phyloP scores from a whole-genome alignment of 75 land plant genomes.

The Gnetum montanum region DNA sequence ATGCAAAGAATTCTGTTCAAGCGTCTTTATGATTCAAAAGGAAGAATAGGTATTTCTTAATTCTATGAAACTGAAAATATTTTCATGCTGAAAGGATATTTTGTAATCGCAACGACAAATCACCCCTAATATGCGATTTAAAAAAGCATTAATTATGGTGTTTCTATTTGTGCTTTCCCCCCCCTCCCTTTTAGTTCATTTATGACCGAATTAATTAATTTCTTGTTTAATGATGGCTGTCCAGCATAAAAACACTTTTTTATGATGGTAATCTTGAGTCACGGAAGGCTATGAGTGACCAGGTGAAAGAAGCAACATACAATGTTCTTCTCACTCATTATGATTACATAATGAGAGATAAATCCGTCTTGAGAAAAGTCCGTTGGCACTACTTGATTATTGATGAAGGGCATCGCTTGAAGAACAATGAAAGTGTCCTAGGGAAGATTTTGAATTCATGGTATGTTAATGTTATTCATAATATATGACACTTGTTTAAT shows the following conservation, averaged over 20 bases:
- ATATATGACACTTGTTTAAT: too few relatives aligned
- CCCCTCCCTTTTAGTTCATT: too few relatives aligned
- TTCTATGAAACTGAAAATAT: too few relatives aligned
- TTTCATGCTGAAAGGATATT: too few relatives aligned
- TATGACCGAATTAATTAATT: too few relatives aligned
- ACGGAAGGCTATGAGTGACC: conserved; percentile 68
- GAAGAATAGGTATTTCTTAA: too few relatives aligned
- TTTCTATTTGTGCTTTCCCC: neutral
- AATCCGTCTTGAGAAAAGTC: conserved; percentile 79
- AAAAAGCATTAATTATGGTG: too few relatives aligned
- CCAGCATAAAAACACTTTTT: conserved; percentile 59
- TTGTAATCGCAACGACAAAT: too few relatives aligned
- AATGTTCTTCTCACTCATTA: conserved; percentile 93
- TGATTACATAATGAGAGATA: conserved; percentile 93
- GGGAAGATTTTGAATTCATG: conserved; percentile 66
- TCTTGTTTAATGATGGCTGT: conserved; percentile 5
- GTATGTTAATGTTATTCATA: conserved; percentile 18
- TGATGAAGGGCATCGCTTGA: conserved; percentile 93
- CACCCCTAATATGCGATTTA: too few relatives aligned
- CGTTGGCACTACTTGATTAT: conserved; percentile 94
- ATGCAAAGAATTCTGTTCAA: too few relatives aligned
- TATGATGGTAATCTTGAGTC: conserved; percentile 88
- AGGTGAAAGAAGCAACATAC: conserved; percentile 59
- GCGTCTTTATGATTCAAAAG: too few relatives aligned
- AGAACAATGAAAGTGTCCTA: conserved; percentile 92